Conservation (phyloP, 1,284 basidiomycete genomes). For the Neonothopanus nambi region DNA sequence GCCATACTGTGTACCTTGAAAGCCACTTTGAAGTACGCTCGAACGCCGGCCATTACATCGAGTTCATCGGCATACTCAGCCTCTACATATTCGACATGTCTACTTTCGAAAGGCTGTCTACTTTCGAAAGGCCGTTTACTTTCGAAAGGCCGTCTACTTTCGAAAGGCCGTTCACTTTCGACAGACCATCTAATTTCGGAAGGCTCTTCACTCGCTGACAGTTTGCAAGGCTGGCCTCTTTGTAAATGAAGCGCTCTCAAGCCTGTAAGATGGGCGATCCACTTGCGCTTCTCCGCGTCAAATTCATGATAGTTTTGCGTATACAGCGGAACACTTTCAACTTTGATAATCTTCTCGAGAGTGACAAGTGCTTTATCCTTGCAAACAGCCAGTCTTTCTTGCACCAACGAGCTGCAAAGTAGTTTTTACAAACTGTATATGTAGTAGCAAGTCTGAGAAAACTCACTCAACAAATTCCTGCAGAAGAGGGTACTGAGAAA, state of each 20-base stretch:
- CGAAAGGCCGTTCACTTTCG: no score
- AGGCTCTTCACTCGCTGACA: no score
- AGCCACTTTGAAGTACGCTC: conserved; percentile 46
- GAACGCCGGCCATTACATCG: conserved; percentile 49
- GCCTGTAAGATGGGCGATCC: background rate
- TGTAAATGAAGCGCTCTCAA: background rate
- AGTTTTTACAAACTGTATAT: background rate
- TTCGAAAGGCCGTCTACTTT: no score
- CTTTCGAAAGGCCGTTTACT: no score
- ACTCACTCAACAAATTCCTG: conserved; percentile 11
- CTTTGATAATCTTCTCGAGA: conserved; percentile 7
- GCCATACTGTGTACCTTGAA: conserved; percentile 11
- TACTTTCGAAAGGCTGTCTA: no score
- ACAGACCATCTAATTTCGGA: no score
- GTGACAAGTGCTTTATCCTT: background rate
- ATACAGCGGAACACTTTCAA: conserved; percentile 13
- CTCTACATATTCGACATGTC: no score
- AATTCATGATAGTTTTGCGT: conserved; percentile 14
- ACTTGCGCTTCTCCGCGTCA: conserved; percentile 4
- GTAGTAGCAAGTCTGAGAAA: background rate
- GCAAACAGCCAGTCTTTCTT: conserved; percentile 3
- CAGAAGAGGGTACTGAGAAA: conserved; percentile 12
- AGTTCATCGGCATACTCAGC: conserved; percentile 38
- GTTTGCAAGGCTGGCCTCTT: no score
- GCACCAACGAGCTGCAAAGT: background rate